phyloP scores from a whole-genome alignment of 805 yeast species.

The Suhomyces emberorum region DNA sequence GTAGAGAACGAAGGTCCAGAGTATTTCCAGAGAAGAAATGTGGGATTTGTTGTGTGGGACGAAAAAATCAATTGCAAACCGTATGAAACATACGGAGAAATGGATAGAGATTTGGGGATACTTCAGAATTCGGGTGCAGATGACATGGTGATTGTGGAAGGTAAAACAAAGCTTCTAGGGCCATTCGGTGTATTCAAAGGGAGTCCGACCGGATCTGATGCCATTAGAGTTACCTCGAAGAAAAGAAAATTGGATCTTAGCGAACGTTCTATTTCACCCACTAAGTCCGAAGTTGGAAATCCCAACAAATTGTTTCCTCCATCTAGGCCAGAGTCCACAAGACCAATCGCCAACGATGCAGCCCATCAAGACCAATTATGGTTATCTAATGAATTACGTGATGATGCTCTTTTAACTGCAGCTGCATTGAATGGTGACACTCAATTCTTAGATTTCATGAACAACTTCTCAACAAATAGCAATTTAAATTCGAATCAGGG shows the following conservation, averaged over 20 bases:
- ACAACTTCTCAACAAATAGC: slow-evolving; percentile 13
- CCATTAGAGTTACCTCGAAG: background rate
- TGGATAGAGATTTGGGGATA: slow-evolving; percentile 65
- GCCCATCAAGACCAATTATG: slow-evolving; percentile 57
- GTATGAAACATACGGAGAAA: slow-evolving; percentile 74
- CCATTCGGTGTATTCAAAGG: slow-evolving; percentile 78
- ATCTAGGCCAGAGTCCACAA: background rate
- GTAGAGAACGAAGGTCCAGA: slow-evolving; percentile 25
- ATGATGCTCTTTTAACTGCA: slow-evolving; percentile 71
- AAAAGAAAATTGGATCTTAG: background rate
- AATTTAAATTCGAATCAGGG: slow-evolving; percentile 2
- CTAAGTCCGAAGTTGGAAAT: background rate
- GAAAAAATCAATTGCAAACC: slow-evolving; percentile 41
- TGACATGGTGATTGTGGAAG: slow-evolving; percentile 30
- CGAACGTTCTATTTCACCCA: background rate
- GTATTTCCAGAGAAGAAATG: slow-evolving; percentile 64
- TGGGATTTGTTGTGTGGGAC: slow-evolving; percentile 73
- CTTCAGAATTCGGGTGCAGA: slow-evolving; percentile 47
- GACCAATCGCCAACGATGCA: slow-evolving; percentile 4
- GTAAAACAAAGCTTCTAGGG: slow-evolving; percentile 56
- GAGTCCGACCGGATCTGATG: background rate
- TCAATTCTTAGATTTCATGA: slow-evolving; percentile 53
- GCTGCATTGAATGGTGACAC: slow-evolving; percentile 64
- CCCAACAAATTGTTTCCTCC: background rate
- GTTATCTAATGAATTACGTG: slow-evolving; percentile 68